These are phyloP conservation scores for Dendrocalamus sinicus DNA, from an alignment of 176 grass and related monocot genomes.

Conservation along the genomic window DNA sequence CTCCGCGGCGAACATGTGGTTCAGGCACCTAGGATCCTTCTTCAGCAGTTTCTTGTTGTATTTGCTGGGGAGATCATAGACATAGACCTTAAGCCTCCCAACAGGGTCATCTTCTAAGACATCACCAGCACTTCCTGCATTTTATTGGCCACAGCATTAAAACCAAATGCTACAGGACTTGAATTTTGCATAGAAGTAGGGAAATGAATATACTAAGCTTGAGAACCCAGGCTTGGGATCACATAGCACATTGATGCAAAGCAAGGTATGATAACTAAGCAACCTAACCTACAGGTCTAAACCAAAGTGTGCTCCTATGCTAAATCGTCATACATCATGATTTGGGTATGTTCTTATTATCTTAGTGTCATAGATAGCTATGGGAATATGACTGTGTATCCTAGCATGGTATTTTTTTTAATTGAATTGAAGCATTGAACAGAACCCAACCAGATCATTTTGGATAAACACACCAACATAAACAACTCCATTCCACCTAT, in stretches of 20 bases:
- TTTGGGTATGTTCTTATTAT: not conserved
- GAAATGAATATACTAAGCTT: conserved; percentile 46
- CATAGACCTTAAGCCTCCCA: conserved; percentile 83
- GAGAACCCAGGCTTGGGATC: conserved; percentile 15
- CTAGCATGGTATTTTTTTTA: not conserved
- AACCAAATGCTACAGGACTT: not conserved
- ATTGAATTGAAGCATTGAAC: not conserved
- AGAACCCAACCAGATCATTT: not conserved
- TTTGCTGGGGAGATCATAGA: conserved; percentile 83
- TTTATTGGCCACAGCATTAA: conserved; percentile 34
- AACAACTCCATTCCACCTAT: not conserved
- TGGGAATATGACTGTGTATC: not conserved
- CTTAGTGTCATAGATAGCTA: not conserved
- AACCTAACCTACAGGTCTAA: conserved; percentile 10
- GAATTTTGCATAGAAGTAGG: conserved; percentile 35
- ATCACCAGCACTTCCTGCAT: conserved; percentile 85
- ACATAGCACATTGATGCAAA: conserved; percentile 18
- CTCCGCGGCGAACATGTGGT: conserved; percentile 92
- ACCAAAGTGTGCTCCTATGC: conserved; percentile 14
- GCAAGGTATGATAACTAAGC: conserved; percentile 22
- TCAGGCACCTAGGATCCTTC: conserved; percentile 86
- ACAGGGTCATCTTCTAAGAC: conserved; percentile 85
- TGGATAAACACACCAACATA: not conserved
- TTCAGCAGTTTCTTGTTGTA: conserved; percentile 86
- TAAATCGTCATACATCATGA: not conserved